Evolutionary conservation across 2,329 filamentous ascomycete species (phyloP), one percentile per base, ranked within the genome.

Genomic region (Venturia pyrina): DNA sequence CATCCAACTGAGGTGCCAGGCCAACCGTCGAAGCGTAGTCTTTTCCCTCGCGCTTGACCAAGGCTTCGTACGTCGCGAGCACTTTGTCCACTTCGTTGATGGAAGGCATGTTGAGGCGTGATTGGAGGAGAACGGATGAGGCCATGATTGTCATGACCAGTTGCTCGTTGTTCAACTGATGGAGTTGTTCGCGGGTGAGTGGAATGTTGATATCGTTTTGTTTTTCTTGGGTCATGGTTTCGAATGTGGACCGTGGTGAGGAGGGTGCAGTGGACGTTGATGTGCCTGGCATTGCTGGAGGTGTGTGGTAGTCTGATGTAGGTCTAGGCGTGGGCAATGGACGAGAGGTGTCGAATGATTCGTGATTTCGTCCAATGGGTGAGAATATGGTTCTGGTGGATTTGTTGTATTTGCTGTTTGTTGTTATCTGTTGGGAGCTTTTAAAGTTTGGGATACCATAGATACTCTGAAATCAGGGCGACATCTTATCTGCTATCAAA

Each of bases 131-230:
- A n/a, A 59, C 53, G 32, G 53, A 59, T 1, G 53, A 59, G 10
- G 53, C 53, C 53, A 59, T 59, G 19, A 59, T 59, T 19, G 28
- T 59, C 53, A 37, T 59, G 15, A 59, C 53, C 15, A 59, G 53
- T 37, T 59, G 28, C 37, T 59, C 53, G 53, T 59, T 59, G 32
- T 59, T 37, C 32, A 59, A 37, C 37, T 59, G 28, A 15, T 59
- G 53, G 28, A 59, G 53, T 37, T 59, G 53, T 15, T 34, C 53
- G 53, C 32, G 53, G 15, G 53, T 59, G 28, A 59, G 53, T 34
- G 53, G 53, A 7, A 59, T 34, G 15, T 59, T 10, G 53, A 37
- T 37, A 11, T 37, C 28, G 19, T 37, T 19, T 59, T 37, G 53
- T 6, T 59, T 19, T 19, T 19, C 32, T n/a, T 21, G 28, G 7